These are phyloP conservation scores for Gnaphalium uliginosum DNA, from an alignment of 129 eudicot genomes.

Conservation along the genomic window DNA sequence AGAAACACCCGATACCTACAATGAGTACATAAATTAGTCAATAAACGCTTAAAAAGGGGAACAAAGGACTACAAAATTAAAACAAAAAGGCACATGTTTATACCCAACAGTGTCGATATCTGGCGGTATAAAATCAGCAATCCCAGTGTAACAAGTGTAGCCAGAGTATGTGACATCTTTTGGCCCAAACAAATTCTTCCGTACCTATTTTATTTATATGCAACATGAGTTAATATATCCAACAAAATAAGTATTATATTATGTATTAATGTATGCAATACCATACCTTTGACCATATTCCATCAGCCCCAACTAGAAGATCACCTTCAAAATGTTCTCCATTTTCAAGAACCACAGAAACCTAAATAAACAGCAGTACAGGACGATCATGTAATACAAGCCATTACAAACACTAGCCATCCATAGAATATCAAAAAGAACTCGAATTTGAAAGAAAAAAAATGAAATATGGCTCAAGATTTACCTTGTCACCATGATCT, in stretches of 20 bases:
- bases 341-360: slow-evolving; percentile 74
- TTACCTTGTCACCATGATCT: slow-evolving; percentile 83
- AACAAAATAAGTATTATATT: not conserved
- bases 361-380: slow-evolving; percentile 43
- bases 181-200: slow-evolving; percentile 81
- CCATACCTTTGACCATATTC: slow-evolving; percentile 92
- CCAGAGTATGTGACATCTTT: slow-evolving; percentile 81
- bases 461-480: slow-evolving; percentile 4
- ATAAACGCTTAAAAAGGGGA: not conserved
- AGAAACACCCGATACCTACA: slow-evolving; percentile 89
- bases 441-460: not conserved
- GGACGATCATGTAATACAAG: not conserved
- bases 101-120: slow-evolving; percentile 96
- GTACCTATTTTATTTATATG: slow-evolving; percentile 51
- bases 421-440: not conserved
- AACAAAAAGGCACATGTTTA: not conserved
- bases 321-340: slow-evolving; percentile 89
- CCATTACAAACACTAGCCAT: slow-evolving; percentile 8
- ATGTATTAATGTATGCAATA: not conserved
- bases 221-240: not conserved
- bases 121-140: slow-evolving; percentile 94
- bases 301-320: slow-evolving; percentile 98
- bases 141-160: slow-evolving; percentile 98
- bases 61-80: not conserved
- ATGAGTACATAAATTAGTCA: slow-evolving; percentile 10